A percentile compares a stretch with the other conserved stretches of the same genome.
phyloP scores from a whole-genome alignment of 163 green algal genomes.

The Chlorella variabilis region DNA sequence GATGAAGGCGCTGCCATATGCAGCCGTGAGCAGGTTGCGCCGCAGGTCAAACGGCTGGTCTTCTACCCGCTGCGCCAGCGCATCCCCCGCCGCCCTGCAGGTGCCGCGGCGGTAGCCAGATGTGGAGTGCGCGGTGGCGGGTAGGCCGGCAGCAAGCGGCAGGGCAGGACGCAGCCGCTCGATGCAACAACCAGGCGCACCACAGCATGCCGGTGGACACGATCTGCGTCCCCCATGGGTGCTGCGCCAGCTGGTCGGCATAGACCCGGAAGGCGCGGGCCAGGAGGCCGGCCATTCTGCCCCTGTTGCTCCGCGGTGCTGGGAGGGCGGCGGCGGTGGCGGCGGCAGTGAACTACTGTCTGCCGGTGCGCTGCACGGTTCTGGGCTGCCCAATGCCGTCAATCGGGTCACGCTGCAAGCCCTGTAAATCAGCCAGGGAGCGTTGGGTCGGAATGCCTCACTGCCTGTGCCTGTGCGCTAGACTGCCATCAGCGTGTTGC shows the following conservation, averaged over 20 bases:
- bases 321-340: too few species aligned
- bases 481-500: too few species aligned
- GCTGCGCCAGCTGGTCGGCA: slow-evolving; percentile 31
- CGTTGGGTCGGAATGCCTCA: too few species aligned
- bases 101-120: not conserved
- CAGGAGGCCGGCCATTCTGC: not conserved
- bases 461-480: too few species aligned
- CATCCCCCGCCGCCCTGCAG: slow-evolving; percentile 53
- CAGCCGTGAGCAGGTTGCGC: slow-evolving; percentile 33
- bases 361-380: too few species aligned
- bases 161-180: not conserved
- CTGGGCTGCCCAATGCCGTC: too few species aligned
- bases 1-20: slow-evolving; percentile 24
- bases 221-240: slow-evolving; percentile 59
- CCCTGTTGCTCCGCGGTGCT: too few species aligned
- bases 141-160: not conserved
- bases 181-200: not conserved
- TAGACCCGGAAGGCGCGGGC: slow-evolving; percentile 9
- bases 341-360: too few species aligned
- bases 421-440: too few species aligned
- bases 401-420: too few species aligned
- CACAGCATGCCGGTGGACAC: slow-evolving; percentile 59
- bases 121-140: not conserved
- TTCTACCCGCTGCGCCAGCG: slow-evolving; percentile 62
- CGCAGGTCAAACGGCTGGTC: slow-evolving; percentile 26